These are phyloP conservation scores for Mycosphaerella sp. DNA, from an alignment of 2,329 filamentous ascomycete genomes.

Conservation along the genomic window DNA sequence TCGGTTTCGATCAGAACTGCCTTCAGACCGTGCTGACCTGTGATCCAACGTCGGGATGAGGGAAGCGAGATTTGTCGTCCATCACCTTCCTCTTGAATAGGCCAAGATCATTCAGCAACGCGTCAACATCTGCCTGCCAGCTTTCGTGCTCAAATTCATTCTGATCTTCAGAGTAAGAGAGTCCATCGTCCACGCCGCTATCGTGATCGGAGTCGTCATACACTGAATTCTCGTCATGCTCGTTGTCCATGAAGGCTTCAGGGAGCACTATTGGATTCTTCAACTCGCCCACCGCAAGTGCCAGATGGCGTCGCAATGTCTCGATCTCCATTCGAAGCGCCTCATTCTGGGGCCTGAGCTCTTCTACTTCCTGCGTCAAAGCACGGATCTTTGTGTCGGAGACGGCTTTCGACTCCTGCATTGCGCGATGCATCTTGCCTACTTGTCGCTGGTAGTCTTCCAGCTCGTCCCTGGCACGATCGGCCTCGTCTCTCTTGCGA, in stretches of 20 bases:
- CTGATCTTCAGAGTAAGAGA: slow-evolving; percentile 42
- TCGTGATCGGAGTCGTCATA: slow-evolving; percentile 54
- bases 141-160: slow-evolving; percentile 37
- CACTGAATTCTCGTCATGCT: slow-evolving; percentile 32
- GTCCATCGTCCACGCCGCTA: slow-evolving; percentile 46
- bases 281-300: slow-evolving; percentile 74
- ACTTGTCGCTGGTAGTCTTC: slow-evolving; percentile 95
- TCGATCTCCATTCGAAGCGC: slow-evolving; percentile 69
- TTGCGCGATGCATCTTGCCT: slow-evolving; percentile 80
- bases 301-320: slow-evolving; percentile 76
- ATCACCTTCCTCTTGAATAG: slow-evolving; percentile 80
- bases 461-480: slow-evolving; percentile 71
- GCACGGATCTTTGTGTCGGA: slow-evolving; percentile 90
- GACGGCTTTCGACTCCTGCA: slow-evolving; percentile 89
- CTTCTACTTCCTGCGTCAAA: slow-evolving; percentile 51
- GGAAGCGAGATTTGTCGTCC: slow-evolving; percentile 67
- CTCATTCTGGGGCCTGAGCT: slow-evolving; percentile 45
- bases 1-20: background rate
- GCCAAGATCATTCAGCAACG: slow-evolving; percentile 70
- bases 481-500: slow-evolving; percentile 65
- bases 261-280: slow-evolving; percentile 79
- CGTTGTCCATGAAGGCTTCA: slow-evolving; percentile 31
- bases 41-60: slow-evolving; percentile 9
- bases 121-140: slow-evolving; percentile 75
- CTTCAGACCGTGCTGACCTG: background rate